Evolutionary conservation across 75 land plant genomes (phyloP), one percentile per base, ranked within the genome.

Genomic region (Cupressus sempervirens): DNA sequence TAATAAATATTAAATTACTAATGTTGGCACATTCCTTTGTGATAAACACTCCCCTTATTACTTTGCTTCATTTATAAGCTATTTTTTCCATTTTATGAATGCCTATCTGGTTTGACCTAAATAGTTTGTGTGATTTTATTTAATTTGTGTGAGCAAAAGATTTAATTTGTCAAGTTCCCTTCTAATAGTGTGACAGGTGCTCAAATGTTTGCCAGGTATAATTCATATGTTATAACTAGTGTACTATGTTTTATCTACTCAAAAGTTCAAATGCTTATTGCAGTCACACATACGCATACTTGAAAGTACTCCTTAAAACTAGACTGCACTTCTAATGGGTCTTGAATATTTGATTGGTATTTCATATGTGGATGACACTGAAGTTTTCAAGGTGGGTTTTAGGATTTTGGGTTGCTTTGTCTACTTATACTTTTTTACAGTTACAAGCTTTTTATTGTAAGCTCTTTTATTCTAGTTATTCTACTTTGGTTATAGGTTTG

Each of bases 311-410:
- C 88, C 86, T 56, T 98, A 98, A 82, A 98, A 96, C 83, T 92
- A 89, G 82, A 45, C 90, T 83, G 90, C 92, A 26, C 86, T 98
- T 26, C 83, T 98, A 0, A 82, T 93, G 93, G 99, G 99, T 53
- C 96, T 98, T 48, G 94, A 98, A 76, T 98, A 98, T 86, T 89
- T 98, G 13, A 96, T 95, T 80, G 89, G 88, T 18, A 98, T 98
- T 48, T 96, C 99, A 14, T 98, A 98, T 90, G 99, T 96, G 46
- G 99, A 98, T 85, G 99, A 98, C 82, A 98, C 96, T 5, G 97
- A 98, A 76, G 96, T 96, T 76, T 98, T 98, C 84, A 98, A 98
- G 97, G 99, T 97, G 87, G 72, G 35, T 18, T 43, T 82, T 86
- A 3, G 3, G 23, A 86, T 43, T 53, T 46, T 62, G 16, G 32